Base-by-base conservation (phyloP, 129 eudicot genomes). In the Calendula officinalis region DNA sequence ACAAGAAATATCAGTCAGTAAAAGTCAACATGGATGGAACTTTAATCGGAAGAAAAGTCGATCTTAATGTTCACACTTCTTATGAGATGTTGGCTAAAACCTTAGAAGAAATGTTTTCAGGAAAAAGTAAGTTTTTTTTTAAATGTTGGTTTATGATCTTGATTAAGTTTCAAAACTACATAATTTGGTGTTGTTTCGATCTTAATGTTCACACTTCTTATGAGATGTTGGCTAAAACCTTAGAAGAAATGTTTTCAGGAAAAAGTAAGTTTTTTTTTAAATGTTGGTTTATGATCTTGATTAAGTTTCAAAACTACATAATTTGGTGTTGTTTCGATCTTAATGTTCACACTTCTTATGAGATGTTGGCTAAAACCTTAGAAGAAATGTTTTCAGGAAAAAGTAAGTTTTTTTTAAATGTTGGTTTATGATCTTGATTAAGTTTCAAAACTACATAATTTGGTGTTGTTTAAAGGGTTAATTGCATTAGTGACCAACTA, bases 1-100 rank as follows among this genome's bases (percentile, higher is more conserved):
- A 27, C 73, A 94, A 72, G 71, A 61, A 69, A 60, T 94, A 85
- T 45, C 77, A 72, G 7, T 85, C 84, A 49, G 90, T 94, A 35
- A 94, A 94, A 81, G 99, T 86, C 62, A 86, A 88, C 67, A 88
- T 94, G 90, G 99, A 94, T 73, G 99, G 99, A 57, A 68, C 80
- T 14, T 76, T 73, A 7, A 88, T 94, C n/a, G 99, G 99, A 72
- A 82, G 99, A 74, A 94, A 94, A 75, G 86, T 94, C 14, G 97
- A 88, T 64, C 84, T 94, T 57, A 83, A 72, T 77, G 86, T 87
- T 71, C 89, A 94, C 75, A 80, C 75, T 50, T 78, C 88, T 78
- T 94, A 94, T 50, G 90, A 83, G 77, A 81, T 78, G 58, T 76
- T 94, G 67, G 90, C 95, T 11, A 82, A 53, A 13, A 75, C 90